phyloP scores from a whole-genome alignment of 306 rosid species.

The Casuarina equisetifolia region DNA sequence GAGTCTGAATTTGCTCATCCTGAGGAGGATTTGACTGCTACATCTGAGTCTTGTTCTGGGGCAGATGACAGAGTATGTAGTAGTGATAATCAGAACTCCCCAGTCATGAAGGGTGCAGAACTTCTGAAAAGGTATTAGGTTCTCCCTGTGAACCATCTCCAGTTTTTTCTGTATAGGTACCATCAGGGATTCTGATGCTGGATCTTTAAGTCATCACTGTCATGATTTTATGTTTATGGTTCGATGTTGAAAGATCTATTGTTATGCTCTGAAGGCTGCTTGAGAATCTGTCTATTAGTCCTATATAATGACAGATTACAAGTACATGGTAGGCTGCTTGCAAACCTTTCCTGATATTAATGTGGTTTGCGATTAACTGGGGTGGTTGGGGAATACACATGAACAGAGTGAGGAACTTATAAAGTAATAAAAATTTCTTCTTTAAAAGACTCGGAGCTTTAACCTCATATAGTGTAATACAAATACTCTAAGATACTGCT shows the following conservation, averaged over 20 bases:
- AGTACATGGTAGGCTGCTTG: not conserved
- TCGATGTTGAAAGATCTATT: not conserved
- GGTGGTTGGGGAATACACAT: not conserved
- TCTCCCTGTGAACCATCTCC: not conserved
- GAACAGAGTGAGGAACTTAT: not conserved
- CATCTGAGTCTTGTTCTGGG: conserved; percentile 84
- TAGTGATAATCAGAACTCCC: conserved; percentile 73
- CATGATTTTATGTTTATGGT: not conserved
- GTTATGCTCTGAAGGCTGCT: not conserved
- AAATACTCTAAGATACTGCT: not conserved
- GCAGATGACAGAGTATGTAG: conserved; percentile 74
- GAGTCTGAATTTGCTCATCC: conserved; percentile 47
- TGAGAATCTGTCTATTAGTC: not conserved
- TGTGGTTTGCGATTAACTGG: not conserved
- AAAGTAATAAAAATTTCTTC: not conserved
- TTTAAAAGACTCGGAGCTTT: not conserved
- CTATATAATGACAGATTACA: not conserved
- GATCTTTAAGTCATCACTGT: conserved; percentile 4
- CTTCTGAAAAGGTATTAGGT: conserved; percentile 51
- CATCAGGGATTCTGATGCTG: not conserved
- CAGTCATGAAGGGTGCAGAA: conserved; percentile 43
- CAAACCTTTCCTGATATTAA: not conserved
- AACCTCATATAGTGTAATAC: not conserved
- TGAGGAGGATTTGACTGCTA: conserved; percentile 50
- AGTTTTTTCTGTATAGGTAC: not conserved